Evolutionary conservation across 129 eudicot genomes (phyloP), one percentile per base, ranked within the genome.

Genomic region (Arctium lappa): DNA sequence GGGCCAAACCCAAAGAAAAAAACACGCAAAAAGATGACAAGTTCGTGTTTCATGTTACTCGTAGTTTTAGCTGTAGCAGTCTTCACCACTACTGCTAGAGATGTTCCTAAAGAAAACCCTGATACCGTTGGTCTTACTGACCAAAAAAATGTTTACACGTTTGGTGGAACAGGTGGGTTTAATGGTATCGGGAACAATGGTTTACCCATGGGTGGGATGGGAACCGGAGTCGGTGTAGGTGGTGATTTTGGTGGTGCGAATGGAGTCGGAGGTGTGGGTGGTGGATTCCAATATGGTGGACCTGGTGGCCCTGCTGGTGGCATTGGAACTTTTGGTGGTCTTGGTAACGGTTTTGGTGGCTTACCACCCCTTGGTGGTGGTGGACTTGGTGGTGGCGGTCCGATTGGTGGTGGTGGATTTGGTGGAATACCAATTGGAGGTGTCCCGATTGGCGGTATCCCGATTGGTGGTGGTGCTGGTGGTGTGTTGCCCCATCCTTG

Each of bases 251-350:
- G 86, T 13, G 91, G 89, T 30, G 86, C 79, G 11, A 50, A 71
- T 31, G 87, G 89, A 11, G 16, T 82, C 2, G 91, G 89, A 70
- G 89, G 85, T 56, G 79, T 88, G 0, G 91, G 91, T 71, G 78
- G 73, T 34, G 89, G 85, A 5, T 75, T 56, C 34, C 87, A 87
- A 10, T 79, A 60, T 56, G 91, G 91, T 70, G 91, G 91, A 5
- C 83, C 79, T 0, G 91, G 89, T 48, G 83, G 83, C 50, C 83
- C 89, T 22, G 89, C 83, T 1, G 89, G 89, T 30, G 83, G 89
- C 8, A 22, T 86, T 1, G 91, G 91, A 39, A 72, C 81, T 38
- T 63, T 82, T 63, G 86, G 86, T 22, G 91, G 89, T 40, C 85
- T 85, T 46, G 85, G 84, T 39, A 80, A 75, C 6, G 87, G 87